Evolutionary conservation across 2,329 filamentous ascomycete genomes (phyloP).

Genomic region (Scedosporium boydii): DNA sequence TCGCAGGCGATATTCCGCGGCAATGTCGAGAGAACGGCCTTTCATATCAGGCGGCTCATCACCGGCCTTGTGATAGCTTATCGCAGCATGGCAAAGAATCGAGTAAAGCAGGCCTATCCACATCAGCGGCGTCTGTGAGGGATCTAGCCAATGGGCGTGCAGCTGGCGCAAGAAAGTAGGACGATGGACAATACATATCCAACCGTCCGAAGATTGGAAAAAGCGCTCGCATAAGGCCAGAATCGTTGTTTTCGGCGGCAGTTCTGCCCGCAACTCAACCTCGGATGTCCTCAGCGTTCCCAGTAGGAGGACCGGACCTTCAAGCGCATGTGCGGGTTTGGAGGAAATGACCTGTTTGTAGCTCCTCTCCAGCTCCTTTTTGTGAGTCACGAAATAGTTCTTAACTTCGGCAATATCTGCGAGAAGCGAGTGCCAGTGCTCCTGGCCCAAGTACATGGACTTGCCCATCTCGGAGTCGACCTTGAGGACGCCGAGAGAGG

Average conservation of each 20-base stretch:
- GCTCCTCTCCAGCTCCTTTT: conserved; percentile 79
- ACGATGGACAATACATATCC: conserved; percentile 67
- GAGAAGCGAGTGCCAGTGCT: conserved; percentile 74
- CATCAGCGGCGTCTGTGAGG: conserved; percentile 62
- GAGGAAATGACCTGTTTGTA: conserved; percentile 65
- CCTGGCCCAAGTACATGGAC: conserved; percentile 71
- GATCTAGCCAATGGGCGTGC: conserved; percentile 58
- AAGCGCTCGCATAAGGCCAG: conserved; percentile 80
- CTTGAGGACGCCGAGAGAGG: conserved; percentile 72
- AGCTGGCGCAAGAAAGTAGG: conserved; percentile 76
- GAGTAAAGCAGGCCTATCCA: conserved; percentile 73
- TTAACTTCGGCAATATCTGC: conserved; percentile 86
- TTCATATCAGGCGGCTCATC: conserved; percentile 74
- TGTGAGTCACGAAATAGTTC: conserved; percentile 77
- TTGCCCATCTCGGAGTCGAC: conserved; percentile 70
- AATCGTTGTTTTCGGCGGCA: conserved; percentile 76
- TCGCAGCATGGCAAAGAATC: conserved; percentile 66
- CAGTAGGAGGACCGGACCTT: conserved; percentile 70
- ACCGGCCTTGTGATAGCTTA: conserved; percentile 70
- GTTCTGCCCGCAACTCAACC: conserved; percentile 65
- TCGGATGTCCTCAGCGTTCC: conserved; percentile 64
- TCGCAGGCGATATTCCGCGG: conserved; percentile 56
- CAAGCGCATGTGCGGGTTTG: conserved; percentile 48
- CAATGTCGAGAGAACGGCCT: conserved; percentile 51
- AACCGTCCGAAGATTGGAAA: conserved; percentile 71